These are phyloP conservation scores for Barnettozyma populi DNA, from an alignment of 805 yeast species.

Conservation along the genomic window DNA sequence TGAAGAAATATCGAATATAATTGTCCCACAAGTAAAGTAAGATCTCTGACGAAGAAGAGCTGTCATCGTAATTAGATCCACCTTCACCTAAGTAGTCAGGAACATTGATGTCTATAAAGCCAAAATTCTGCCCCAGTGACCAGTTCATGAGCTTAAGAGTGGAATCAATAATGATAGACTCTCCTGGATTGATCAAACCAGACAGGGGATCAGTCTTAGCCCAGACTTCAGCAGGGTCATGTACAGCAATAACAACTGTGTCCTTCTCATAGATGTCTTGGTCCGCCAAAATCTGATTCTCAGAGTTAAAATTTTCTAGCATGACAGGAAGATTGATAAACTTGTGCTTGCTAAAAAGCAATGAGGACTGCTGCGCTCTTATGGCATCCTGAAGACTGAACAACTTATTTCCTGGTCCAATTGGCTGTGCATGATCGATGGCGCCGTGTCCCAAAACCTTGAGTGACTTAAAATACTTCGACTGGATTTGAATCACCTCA, in stretches of 20 bases:
- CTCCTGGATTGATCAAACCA: conserved; percentile 69
- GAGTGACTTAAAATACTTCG: conserved; percentile 83
- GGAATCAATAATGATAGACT: conserved; percentile 72
- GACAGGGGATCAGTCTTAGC: conserved; percentile 74
- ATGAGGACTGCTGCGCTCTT: conserved; percentile 61
- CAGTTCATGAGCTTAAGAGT: conserved; percentile 66
- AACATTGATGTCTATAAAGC: conserved; percentile 78
- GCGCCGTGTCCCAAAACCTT: conserved; percentile 52
- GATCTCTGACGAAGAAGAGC: conserved; percentile 63
- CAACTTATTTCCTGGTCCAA: conserved; percentile 34
- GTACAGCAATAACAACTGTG: conserved; percentile 67
- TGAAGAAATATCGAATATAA: conserved; percentile 64
- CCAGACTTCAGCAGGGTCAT: conserved; percentile 92
- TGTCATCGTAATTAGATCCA: conserved; percentile 33
- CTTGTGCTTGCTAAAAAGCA: conserved; percentile 46
- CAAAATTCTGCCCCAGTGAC: conserved; percentile 56
- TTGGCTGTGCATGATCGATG: conserved; percentile 31
- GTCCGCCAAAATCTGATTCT: conserved; percentile 67
- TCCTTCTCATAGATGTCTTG: conserved; percentile 59
- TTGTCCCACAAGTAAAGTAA: conserved; percentile 86
- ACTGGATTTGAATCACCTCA: conserved; percentile 73
- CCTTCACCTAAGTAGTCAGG: conserved; percentile 50
- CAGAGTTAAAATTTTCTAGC: conserved; percentile 32
- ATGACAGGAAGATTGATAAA: conserved; percentile 67
- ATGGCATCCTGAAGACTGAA: conserved; percentile 65